Evolutionary conservation across 2,329 filamentous ascomycete species (phyloP), one percentile per base, ranked within the genome.

Genomic region (Davidsoniella australis): DNA sequence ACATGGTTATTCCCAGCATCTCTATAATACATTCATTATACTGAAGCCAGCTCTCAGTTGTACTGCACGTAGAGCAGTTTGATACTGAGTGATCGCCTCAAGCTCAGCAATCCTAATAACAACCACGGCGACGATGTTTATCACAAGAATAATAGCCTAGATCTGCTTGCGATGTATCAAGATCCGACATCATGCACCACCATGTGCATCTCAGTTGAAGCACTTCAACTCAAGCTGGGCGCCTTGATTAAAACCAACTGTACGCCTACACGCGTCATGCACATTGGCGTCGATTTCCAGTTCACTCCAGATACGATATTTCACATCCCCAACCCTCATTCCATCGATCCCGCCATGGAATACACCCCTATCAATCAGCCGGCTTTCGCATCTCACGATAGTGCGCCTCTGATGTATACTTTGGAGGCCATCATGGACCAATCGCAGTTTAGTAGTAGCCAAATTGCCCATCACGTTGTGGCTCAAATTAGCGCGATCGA

Each of bases 241-340:
- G 56, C 58, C 6, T 53, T 66, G 0, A 58, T 75, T 42, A 57
- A 61, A 5, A 58, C 61, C 16, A 73, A 69, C 53, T 63, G 64
- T 16, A 67, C 68, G 4, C 62, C 66, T 9, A 70, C 64, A 17
- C 69, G 68, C 44, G 72, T 70, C 39, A 66, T 75, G 48, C 71
- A 73, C 54, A 59, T 73, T 9, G 64, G 67, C 6, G 58, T 63
- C 16, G 68, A 62, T 2, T 64, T 74, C 47, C 68, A 73, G 53
- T 57, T 78, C 24, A 63, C 65, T 1, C 60, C 66, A 0, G 63
- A 66, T 6, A 63, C 66, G 3, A 60, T 66, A 26, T 68, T 78
- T 48, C 55, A 65, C 7, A 54, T 75, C 5, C 56, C 55, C 23
- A 66, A 71, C 40, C 48, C 57, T 3, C 61, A 61, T 10, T 59